Percentiles rank a stretch among this genome's conserved stretches.
Evolutionary conservation across 768 basidiomycete species (phyloP).

Genomic region (Lentinula edodes): DNA sequence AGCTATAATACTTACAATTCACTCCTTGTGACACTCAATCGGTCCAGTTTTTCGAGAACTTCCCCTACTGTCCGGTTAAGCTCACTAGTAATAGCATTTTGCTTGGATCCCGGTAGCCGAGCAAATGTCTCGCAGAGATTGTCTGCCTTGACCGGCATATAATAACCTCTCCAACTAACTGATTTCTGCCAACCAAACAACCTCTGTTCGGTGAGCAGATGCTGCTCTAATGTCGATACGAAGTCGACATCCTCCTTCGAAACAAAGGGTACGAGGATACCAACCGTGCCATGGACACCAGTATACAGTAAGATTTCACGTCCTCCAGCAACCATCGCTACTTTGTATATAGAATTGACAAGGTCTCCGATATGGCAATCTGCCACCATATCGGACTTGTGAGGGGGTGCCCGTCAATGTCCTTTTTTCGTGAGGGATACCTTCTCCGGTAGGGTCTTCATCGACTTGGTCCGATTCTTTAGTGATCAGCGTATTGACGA

Average conservation of each 20-base stretch:
- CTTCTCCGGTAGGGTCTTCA: conserved; percentile 96
- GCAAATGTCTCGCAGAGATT: conserved; percentile 94
- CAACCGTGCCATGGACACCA: conserved; percentile 89
- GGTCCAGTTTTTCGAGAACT: conserved; percentile 95
- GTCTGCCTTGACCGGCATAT: conserved; percentile 90
- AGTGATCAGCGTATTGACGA: conserved; percentile 83
- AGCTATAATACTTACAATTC: conserved; percentile 61
- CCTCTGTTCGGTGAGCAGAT: conserved; percentile 87
- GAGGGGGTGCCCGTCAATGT: conserved; percentile 92
- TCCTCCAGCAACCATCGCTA: conserved; percentile 90
- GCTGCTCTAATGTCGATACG: conserved; percentile 94
- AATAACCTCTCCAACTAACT: conserved; percentile 96
- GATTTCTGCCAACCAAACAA: conserved; percentile 90
- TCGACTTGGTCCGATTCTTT: conserved; percentile 90
- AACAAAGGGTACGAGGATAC: conserved; percentile 92
- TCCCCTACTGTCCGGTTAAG: conserved; percentile 88
- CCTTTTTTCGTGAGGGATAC: conserved; percentile 92
- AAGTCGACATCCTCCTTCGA: conserved; percentile 99
- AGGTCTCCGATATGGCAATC: conserved; percentile 94
- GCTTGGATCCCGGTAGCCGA: conserved; percentile 74
- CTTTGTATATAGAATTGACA: conserved; percentile 85
- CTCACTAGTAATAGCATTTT: conserved; percentile 86
- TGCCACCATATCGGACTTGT: conserved; percentile 85
- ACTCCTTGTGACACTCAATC: conserved; percentile 79
- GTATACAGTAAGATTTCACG: conserved; percentile 96